Percentiles rank a stretch among this genome's conserved stretches.
Conservation (phyloP, 495 filamentous ascomycete species). For the Penicillium taxi region DNA sequence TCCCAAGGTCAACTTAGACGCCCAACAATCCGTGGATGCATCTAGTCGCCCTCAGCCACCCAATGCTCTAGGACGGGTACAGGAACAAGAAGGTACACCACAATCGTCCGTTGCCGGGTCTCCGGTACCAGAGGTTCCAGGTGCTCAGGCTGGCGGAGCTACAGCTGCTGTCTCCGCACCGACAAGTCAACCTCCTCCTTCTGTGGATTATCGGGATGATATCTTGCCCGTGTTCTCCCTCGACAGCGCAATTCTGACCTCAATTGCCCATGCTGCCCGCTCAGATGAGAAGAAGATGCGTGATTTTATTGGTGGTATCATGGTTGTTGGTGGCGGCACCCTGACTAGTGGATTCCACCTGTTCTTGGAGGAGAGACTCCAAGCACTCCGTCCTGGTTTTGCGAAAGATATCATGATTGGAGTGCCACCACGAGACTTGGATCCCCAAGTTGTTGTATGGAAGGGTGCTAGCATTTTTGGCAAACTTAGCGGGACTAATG, state of each 20-base stretch:
- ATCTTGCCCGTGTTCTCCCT: slow-evolving; percentile 75
- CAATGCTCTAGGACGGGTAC: slow-evolving; percentile 41
- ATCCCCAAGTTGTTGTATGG: slow-evolving; percentile 92
- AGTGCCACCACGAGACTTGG: slow-evolving; percentile 80
- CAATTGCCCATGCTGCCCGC: slow-evolving; percentile 76
- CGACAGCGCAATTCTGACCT: slow-evolving; percentile 81
- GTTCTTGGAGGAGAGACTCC: slow-evolving; percentile 74
- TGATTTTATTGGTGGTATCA: slow-evolving; percentile 88
- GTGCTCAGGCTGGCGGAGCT: slow-evolving; percentile 51
- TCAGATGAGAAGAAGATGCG: slow-evolving; percentile 86
- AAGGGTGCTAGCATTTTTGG: slow-evolving; percentile 97
- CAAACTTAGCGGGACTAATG: slow-evolving; percentile 77
- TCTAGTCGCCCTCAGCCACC: slow-evolving; percentile 33
- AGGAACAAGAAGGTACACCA: slow-evolving; percentile 59
- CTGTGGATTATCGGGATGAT: slow-evolving; percentile 64
- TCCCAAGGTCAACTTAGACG: slow-evolving; percentile 30
- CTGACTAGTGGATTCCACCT: slow-evolving; percentile 67
- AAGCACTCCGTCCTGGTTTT: slow-evolving; percentile 58
- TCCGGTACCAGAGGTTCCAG: slow-evolving; percentile 66
- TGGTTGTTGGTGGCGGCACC: slow-evolving; percentile 87
- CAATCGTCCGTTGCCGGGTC: slow-evolving; percentile 79
- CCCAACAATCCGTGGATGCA: slow-evolving; percentile 24
- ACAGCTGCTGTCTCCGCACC: slow-evolving; percentile 25
- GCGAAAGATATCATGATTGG: slow-evolving; percentile 82
- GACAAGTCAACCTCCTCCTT: slow-evolving; percentile 22